phyloP scores from a whole-genome alignment of 2,329 filamentous ascomycete species.

The Fusarium fracticaudum region DNA sequence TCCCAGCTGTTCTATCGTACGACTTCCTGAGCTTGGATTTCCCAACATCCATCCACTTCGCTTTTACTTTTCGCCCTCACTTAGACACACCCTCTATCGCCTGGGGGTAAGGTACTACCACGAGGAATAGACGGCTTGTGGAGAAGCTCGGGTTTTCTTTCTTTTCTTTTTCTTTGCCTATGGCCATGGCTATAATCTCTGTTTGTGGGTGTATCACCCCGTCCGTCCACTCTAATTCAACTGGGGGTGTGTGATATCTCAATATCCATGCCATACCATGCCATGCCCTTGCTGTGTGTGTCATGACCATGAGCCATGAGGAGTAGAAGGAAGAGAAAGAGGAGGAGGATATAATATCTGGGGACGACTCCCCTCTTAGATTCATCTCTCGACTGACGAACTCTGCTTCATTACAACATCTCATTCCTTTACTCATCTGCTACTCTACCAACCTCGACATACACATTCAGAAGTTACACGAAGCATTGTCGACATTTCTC shows the following conservation, averaged over 20 bases:
- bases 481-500: background rate
- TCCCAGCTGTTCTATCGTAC: conserved; percentile 35
- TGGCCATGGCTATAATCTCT: conserved; percentile 20
- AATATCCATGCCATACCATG: conserved; percentile 4
- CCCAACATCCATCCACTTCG: conserved; percentile 2
- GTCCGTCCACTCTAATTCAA: conserved; percentile 11
- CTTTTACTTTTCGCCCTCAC: background rate
- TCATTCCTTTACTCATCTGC: background rate
- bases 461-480: background rate
- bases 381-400: background rate
- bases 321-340: background rate
- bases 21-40: conserved; percentile 33
- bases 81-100: conserved; percentile 7
- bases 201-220: conserved; percentile 16
- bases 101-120: conserved; percentile 14
- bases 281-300: conserved; percentile 23
- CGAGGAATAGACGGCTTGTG: conserved; percentile 44
- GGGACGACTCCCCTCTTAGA: conserved; percentile 13
- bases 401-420: conserved; percentile 6
- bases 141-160: conserved; percentile 30
- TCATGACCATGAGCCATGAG: background rate
- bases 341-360: conserved; percentile 39
- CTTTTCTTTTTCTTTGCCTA: conserved; percentile 8
- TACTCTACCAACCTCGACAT: background rate
- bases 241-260: conserved; percentile 24